Evolutionary conservation across 371 early-diverging fungal genomes (phyloP), one percentile per base, ranked within the genome.

Genomic region (Mortierella sp.): DNA sequence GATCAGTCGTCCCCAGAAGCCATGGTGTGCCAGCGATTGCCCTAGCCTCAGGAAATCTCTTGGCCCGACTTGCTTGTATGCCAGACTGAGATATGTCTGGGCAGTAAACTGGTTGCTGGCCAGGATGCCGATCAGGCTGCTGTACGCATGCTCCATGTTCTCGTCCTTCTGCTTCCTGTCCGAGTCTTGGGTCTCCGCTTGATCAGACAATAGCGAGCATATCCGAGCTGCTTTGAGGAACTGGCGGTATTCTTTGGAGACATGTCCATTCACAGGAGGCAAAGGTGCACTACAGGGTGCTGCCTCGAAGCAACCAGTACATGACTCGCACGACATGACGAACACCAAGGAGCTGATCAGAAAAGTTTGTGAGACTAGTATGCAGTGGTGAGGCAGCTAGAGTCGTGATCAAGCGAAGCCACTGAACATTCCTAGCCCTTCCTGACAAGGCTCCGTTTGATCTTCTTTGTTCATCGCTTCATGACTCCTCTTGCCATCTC

Each of bases 321-420:
- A 74, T 21, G 74, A 74, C 63, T 74, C 74, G 45, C 74, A 74
- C 16, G 74, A 74, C 74, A 74, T 74, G 25, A 29, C 17, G 34
- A 34, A 34, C 7, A 10, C 7, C 34, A 34, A 34, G 34, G 34
- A 34, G 34, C 34, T 34, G 34, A 34, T 4, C 34, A 34, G 34
- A 34, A 10, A 4, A 34, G n/a, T n/a, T n/a, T n/a, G n/a, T n/a
- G n/a, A n/a, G n/a, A n/a, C n/a, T n/a, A n/a, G n/a, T n/a, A n/a
- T n/a, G n/a, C n/a, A n/a, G n/a, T n/a, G n/a, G n/a, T n/a, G n/a
- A n/a, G n/a, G n/a, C n/a, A n/a, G n/a, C n/a, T n/a, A n/a, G n/a
- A n/a, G n/a, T 34, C 34, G 34, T 53, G 54, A 16, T 25, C 7
- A 25, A 49, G 22, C 24, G 22, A 48, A n/a, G n/a, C 48, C 24